Conservation (phyloP, 257 asterid species). For the Solanum piurae region DNA sequence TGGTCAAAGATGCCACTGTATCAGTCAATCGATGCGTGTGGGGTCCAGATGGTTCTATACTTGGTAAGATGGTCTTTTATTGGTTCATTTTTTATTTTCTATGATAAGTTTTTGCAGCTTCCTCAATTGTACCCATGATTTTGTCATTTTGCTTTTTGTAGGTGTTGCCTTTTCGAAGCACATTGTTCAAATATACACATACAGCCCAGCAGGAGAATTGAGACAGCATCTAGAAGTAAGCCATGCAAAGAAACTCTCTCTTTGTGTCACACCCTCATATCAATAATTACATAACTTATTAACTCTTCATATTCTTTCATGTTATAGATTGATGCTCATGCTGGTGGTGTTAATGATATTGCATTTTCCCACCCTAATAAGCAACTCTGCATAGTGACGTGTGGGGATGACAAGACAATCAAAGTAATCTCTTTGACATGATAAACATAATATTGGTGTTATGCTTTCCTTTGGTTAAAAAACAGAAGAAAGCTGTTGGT, state of each 20-base stretch:
- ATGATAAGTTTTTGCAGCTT: not conserved
- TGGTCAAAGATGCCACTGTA: slow-evolving; percentile 81
- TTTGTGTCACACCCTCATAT: not conserved
- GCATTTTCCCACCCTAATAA: slow-evolving; percentile 90
- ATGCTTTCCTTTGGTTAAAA: not conserved
- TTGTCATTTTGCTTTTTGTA: slow-evolving; percentile 21
- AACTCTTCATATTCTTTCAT: not conserved
- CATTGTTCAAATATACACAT: slow-evolving; percentile 81
- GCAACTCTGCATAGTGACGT: slow-evolving; percentile 82
- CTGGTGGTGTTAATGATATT: slow-evolving; percentile 87
- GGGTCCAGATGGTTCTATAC: slow-evolving; percentile 96
- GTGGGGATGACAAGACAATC: slow-evolving; percentile 91
- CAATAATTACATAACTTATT: not conserved
- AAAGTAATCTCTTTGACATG: slow-evolving; percentile 31
- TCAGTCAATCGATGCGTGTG: slow-evolving; percentile 90
- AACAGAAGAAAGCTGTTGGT: not conserved
- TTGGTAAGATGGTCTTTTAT: slow-evolving; percentile 36
- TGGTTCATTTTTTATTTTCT: not conserved
- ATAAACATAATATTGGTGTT: not conserved
- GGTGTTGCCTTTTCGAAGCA: slow-evolving; percentile 95
- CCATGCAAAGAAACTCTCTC: not conserved
- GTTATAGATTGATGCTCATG: slow-evolving; percentile 81
- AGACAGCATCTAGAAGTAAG: slow-evolving; percentile 83
- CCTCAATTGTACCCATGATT: not conserved
- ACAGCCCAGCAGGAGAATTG: slow-evolving; percentile 70